phyloP scores from a whole-genome alignment of 225 moss, liverwort and hornwort species.

The Pseudoscleropodium purum region DNA sequence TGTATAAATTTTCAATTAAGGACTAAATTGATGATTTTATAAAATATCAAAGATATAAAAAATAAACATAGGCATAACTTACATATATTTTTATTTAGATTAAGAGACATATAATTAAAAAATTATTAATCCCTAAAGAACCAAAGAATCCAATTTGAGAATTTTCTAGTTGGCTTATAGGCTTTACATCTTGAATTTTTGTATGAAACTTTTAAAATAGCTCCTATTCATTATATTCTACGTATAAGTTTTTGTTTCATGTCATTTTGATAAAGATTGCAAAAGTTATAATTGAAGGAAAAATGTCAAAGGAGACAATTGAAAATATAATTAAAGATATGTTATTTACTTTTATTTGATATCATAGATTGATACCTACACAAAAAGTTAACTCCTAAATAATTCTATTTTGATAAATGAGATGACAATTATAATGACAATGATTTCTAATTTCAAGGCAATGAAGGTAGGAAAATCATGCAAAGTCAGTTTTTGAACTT shows the following conservation, averaged over 20 bases:
- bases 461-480: neutral
- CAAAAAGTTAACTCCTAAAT: neutral
- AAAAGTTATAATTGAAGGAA: neutral
- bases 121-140: accelerated
- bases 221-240: neutral
- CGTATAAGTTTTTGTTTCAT: neutral
- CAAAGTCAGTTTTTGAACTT: neutral
- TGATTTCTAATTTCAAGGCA: neutral
- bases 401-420: neutral
- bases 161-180: accelerated
- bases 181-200: neutral
- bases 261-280: neutral
- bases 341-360: neutral
- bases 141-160: neutral
- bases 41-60: neutral
- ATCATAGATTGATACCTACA: neutral
- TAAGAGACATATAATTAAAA: neutral
- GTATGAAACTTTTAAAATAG: neutral
- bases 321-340: neutral
- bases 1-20: neutral
- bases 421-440: neutral
- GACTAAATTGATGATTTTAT: neutral
- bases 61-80: neutral
- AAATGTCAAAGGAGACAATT: neutral
- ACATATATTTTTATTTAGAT: neutral